Percentiles rank a stretch among this genome's conserved stretches.
These are phyloP conservation scores for Prinsepia uniflora DNA, from an alignment of 306 rosid species.

Conservation along the genomic window DNA sequence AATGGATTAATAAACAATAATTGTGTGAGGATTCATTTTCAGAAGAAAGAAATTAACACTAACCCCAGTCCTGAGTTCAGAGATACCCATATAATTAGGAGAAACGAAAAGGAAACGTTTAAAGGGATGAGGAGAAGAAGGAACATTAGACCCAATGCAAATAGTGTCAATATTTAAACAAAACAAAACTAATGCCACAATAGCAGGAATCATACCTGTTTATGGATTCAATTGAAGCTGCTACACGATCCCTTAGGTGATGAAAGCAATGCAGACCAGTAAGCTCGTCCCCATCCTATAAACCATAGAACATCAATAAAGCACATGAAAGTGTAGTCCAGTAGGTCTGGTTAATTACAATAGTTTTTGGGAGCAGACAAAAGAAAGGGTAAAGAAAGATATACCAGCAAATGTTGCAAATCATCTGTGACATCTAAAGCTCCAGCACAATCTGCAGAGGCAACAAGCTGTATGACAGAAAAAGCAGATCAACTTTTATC, in stretches of 20 bases:
- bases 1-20: not conserved
- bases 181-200: not conserved
- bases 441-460: conserved; percentile 97
- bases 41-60: not conserved
- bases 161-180: not conserved
- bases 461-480: conserved; percentile 92
- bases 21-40: not conserved
- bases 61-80: not conserved
- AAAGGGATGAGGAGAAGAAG: not conserved
- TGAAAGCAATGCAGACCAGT: conserved; percentile 97
- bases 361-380: not conserved
- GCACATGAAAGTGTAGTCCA: not conserved
- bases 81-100: not conserved
- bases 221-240: conserved; percentile 81
- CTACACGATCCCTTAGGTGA: conserved; percentile 87
- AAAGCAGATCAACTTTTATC: conserved; percentile 27
- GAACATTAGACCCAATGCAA: not conserved
- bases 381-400: not conserved
- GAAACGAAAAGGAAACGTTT: not conserved
- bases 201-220: conserved; percentile 56
- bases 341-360: not conserved
- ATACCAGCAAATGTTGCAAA: conserved; percentile 87
- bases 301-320: conserved; percentile 16
- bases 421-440: conserved; percentile 92
- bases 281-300: conserved; percentile 94